These are phyloP conservation scores for Aspergillus mulundensis DNA, from an alignment of 495 filamentous ascomycete genomes.

Conservation along the genomic window DNA sequence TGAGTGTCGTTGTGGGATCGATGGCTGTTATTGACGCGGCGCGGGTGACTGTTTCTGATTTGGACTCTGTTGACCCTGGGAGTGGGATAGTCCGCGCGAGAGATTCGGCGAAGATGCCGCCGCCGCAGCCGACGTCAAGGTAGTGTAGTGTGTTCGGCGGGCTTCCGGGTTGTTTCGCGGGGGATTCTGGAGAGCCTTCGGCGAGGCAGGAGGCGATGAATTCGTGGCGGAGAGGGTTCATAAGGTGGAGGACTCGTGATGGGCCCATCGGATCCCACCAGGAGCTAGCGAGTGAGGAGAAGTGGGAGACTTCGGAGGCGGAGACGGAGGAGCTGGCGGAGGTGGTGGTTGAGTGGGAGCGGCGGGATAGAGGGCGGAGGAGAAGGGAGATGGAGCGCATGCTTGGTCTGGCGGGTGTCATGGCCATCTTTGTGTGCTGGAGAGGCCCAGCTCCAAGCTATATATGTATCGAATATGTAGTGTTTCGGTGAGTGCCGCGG, in stretches of 20 bases:
- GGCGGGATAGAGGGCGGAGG: conserved; percentile 11
- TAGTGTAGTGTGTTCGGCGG: conserved; percentile 51
- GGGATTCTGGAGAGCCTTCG: conserved; percentile 20
- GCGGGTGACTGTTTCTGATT: conserved; percentile 47
- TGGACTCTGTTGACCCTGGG: conserved; percentile 27
- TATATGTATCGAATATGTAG: not conserved
- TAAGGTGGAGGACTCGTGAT: conserved; percentile 87
- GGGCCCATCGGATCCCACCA: conserved; percentile 98
- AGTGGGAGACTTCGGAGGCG: conserved; percentile 84
- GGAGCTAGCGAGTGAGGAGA: conserved; percentile 82
- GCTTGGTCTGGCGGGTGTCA: conserved; percentile 7
- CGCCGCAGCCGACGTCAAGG: conserved; percentile 93
- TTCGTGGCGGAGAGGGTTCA: conserved; percentile 95
- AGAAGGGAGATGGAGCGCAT: conserved; percentile 7
- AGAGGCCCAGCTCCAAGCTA: not conserved
- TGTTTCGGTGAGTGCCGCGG: not conserved
- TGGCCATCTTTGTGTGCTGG: not conserved
- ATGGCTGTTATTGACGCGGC: conserved; percentile 73
- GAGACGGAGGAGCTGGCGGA: conserved; percentile 67
- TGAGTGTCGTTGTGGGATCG: conserved; percentile 76
- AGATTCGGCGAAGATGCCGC: conserved; percentile 92
- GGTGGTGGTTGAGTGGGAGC: conserved; percentile 40
- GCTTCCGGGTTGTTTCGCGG: not conserved
- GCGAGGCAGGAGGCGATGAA: conserved; percentile 75
- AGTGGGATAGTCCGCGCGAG: conserved; percentile 63